These are phyloP conservation scores for Wickerhamiella cacticola DNA, from an alignment of 805 yeast genomes.

Conservation along the genomic window DNA sequence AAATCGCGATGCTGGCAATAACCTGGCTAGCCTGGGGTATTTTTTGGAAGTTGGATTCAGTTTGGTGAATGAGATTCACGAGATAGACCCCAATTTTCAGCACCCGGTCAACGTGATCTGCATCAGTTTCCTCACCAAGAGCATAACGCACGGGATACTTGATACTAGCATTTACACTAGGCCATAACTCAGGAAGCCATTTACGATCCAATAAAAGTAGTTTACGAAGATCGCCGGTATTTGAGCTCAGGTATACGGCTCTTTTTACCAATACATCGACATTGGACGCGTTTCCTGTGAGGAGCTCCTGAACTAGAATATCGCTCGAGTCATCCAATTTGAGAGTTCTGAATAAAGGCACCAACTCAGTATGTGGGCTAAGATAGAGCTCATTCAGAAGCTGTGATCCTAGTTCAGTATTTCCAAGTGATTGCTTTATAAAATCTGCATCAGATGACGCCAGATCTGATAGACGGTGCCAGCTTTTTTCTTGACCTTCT, in stretches of 20 bases:
- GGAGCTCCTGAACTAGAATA: neutral
- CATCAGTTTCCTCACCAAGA: neutral
- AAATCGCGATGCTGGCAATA: neutral
- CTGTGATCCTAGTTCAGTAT: neutral
- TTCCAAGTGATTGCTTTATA: neutral
- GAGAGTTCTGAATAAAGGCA: neutral
- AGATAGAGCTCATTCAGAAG: neutral
- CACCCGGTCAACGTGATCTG: neutral
- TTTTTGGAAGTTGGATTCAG: neutral
- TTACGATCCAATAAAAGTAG: neutral
- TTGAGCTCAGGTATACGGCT: neutral
- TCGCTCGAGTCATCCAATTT: neutral
- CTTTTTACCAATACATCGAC: constrained; percentile 3
- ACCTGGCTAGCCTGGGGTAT: neutral
- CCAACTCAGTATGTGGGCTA: neutral
- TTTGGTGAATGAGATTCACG: neutral
- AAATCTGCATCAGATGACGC: constrained; percentile 8
- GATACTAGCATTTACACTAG: neutral
- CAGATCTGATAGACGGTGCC: neutral
- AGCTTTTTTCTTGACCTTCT: neutral
- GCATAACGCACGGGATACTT: constrained; percentile 6
- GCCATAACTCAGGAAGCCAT: constrained; percentile 6
- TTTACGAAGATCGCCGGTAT: neutral
- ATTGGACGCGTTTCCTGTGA: neutral
- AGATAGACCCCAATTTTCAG: neutral